phyloP scores from a whole-genome alignment of 2,329 filamentous ascomycete species.

The Alternaria angustiovoidea region DNA sequence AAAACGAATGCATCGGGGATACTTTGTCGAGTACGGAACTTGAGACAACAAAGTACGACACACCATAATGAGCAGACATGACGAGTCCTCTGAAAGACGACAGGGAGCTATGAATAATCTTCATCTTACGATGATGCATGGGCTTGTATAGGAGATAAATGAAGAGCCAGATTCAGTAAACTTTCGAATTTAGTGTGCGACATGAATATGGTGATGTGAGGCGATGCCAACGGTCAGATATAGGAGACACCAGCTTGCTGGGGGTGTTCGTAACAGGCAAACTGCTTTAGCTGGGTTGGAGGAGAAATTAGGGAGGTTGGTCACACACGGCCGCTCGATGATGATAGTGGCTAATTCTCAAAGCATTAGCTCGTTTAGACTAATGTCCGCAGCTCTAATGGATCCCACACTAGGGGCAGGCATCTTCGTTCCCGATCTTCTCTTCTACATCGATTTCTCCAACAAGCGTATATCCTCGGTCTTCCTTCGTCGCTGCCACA shows the following conservation, averaged over 20 bases:
- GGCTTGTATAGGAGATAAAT: not conserved
- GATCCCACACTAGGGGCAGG: not conserved
- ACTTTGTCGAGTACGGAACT: not conserved
- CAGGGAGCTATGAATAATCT: not conserved
- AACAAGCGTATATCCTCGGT: not conserved
- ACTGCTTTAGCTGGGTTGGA: not conserved
- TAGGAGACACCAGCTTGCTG: not conserved
- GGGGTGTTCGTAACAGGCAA: not conserved
- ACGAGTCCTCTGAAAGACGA: not conserved
- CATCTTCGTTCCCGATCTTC: not conserved
- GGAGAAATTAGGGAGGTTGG: not conserved
- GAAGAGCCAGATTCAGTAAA: not conserved
- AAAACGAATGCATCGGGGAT: not conserved
- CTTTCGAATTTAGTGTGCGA: not conserved
- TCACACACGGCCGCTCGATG: not conserved
- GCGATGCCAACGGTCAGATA: not conserved
- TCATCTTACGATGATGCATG: not conserved
- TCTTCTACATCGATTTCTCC: not conserved
- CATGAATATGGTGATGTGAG: not conserved
- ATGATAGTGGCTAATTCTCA: not conserved
- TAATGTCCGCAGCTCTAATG: not conserved
- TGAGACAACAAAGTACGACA: not conserved
- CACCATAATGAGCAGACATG: not conserved
- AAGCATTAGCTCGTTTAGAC: not conserved
- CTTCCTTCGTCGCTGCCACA: not conserved